Evolutionary conservation across 2,329 filamentous ascomycete species (phyloP), one percentile per base, ranked within the genome.

Genomic region (Hypoxylon sp.): DNA sequence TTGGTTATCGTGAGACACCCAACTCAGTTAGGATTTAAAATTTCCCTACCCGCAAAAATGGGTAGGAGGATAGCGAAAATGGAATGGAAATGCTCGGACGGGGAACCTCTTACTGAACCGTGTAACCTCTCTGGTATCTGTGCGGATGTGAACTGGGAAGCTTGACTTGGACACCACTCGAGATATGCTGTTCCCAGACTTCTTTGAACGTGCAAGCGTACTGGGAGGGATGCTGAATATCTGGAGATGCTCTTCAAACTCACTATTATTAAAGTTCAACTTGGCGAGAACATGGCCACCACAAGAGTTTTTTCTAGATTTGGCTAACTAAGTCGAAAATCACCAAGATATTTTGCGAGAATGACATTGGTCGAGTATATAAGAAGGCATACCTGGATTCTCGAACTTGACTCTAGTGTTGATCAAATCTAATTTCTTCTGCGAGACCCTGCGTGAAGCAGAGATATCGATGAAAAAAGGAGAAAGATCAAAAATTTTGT

Each of bases 401-500:
- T 7, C 1, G 17, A 7, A 21, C 17, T 36, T 36, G 13, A n/a
- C 6, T 36, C 13, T 36, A 5, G 34, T 14, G n/a, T 36, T 9
- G 28, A 30, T 30, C n/a, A 38, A 17, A 14, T 13, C 17, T 21
- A 49, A 17, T 3, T 49, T 49, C 23, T 49, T 49, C 46, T 49
- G 30, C 46, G 46, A 49, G 2, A 17, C 46, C 46, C 46, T 49
- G 21, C 46, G 14, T 30, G 13, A 49, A 49, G 46, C 21, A 30
- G 46, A 49, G 46, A n/a, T 2, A 49, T 19, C 46, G n/a, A 49
- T 30, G 46, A 49, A 49, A 49, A 49, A 30, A 32, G 2, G 5
- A 17, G n/a, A n/a, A 49, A 14, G 7, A 49, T 17, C 23, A 49
- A 49, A 49, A 30, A 49, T 49, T 49, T 49, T 25, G 13, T 49